Conservation (phyloP, 306 rosid genomes). For the Prunus davidiana region DNA sequence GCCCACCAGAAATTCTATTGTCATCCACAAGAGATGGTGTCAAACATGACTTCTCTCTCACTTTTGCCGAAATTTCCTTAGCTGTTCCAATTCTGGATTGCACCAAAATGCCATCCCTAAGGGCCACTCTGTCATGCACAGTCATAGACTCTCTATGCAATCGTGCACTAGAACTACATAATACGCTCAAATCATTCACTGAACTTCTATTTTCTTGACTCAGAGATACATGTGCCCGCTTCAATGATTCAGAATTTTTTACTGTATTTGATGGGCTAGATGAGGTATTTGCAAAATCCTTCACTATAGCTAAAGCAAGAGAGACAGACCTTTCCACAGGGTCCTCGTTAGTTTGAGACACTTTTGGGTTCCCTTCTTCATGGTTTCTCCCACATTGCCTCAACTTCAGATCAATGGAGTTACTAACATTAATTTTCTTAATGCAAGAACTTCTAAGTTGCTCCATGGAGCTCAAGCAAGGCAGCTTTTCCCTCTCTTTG, state of each 20-base stretch:
- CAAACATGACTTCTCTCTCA: constrained; percentile 7
- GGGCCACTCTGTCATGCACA: constrained; percentile 28
- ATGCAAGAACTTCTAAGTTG: constrained; percentile 31
- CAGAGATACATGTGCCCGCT: constrained; percentile 23
- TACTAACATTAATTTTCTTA: constrained; percentile 20
- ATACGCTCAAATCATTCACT: constrained; percentile 34
- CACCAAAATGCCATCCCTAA: constrained; percentile 25
- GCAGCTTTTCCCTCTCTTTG: constrained; percentile 36
- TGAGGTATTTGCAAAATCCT: constrained; percentile 26
- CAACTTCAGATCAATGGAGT: constrained; percentile 28
- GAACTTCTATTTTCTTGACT: constrained; percentile 34
- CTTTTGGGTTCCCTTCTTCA: constrained; percentile 27
- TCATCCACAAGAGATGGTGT: constrained; percentile 26
- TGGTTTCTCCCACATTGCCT: constrained; percentile 25
- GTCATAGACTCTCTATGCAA: constrained; percentile 19
- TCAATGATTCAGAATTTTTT: constrained; percentile 26
- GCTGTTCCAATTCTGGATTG: neutral
- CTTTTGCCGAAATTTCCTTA: constrained; percentile 9
- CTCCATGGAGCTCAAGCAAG: constrained; percentile 27
- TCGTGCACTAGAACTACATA: constrained; percentile 27
- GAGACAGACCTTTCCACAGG: constrained; percentile 29
- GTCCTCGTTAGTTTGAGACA: constrained; percentile 26
- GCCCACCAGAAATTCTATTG: constrained; percentile 21
- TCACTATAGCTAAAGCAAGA: constrained; percentile 28
- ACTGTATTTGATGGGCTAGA: constrained; percentile 26